phyloP scores from a whole-genome alignment of 768 basidiomycete species.

The Albatrellus ellisii region DNA sequence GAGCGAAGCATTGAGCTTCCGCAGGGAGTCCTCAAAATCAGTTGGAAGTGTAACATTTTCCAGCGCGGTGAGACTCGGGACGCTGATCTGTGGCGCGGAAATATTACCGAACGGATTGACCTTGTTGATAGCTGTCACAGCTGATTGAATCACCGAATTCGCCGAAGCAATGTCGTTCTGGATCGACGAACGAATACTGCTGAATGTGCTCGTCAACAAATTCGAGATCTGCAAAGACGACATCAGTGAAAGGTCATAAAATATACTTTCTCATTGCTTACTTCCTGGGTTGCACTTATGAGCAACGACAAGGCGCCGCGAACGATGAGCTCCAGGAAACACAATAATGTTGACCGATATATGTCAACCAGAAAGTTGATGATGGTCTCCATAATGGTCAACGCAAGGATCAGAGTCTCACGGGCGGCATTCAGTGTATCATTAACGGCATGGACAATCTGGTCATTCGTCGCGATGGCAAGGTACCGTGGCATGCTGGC shows the following conservation, averaged over 20 bases:
- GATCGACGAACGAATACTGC: constrained; percentile 51
- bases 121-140: constrained; percentile 60
- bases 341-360: constrained; percentile 88
- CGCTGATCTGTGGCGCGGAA: constrained; percentile 52
- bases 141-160: constrained; percentile 52
- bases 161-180: constrained; percentile 55
- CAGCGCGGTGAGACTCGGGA: constrained; percentile 63
- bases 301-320: constrained; percentile 68
- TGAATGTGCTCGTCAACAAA: constrained; percentile 48
- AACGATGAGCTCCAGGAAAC: constrained; percentile 84
- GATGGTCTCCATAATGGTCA: constrained; percentile 78
- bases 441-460: constrained; percentile 68
- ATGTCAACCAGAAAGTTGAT: constrained; percentile 88
- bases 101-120: constrained; percentile 63
- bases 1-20: constrained; percentile 66
- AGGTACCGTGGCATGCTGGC: constrained; percentile 84
- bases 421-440: constrained; percentile 68
- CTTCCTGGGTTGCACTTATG: constrained; percentile 75
- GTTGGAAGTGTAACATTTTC: constrained; percentile 72
- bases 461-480: constrained; percentile 73
- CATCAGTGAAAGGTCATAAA: constrained; percentile 2
- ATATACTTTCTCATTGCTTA: constrained; percentile 23
- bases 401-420: constrained; percentile 51
- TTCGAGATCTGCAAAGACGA: constrained; percentile 44
- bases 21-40: constrained; percentile 59